Evolutionary conservation across 2,329 filamentous ascomycete genomes (phyloP), one percentile per base, ranked within the genome.

Genomic region (Lachnellula cervina): DNA sequence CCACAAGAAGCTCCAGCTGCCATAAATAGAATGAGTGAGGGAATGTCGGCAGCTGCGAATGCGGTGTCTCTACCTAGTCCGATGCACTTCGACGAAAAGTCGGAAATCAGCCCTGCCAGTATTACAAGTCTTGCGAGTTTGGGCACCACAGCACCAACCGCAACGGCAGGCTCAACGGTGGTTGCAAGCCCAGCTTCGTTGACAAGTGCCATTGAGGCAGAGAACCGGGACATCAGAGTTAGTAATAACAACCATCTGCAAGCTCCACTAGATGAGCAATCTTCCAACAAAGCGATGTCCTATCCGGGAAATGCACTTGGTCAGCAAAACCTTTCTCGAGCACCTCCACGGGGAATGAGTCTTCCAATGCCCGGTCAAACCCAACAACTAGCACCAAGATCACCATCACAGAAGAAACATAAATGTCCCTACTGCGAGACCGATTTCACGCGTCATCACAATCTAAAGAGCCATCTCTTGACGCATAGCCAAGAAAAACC

Each of bases 401-500:
- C 90, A 5, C 86, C 88, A 0, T 86, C 86, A 25, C 80, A 82
- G 51, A 97, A 96, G 75, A 93, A 94, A 68, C 93, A 99, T 76
- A 96, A 94, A 72, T 99, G 94, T 69, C 93, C 90, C 0, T 96
- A 96, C 71, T 99, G 94, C 77, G 84, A 90, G 40, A 97, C 94
- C 5, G 94, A 96, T 68, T 99, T 99, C 65, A 99, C 94, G 28
- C 84, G 94, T 45, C 94, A 97, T 70, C 94, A 97, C 71, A 97
- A 99, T 68, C 81, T 97, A 28, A 99, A 97, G 75, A 97, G 91
- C 64, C 94, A 99, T 74, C 81, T 99, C 55, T 82, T 99, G 69
- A 97, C 94, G 0, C 94, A 97, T 72, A 97, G 92, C 67, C 93
- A 99, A 77, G 94, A 99, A 72, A 99, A 99, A 73, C 94, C 94